Evolutionary conservation across 208 protist genomes (phyloP), one percentile per base, ranked within the genome.

Genomic region (Wallacemonas collosoma): DNA sequence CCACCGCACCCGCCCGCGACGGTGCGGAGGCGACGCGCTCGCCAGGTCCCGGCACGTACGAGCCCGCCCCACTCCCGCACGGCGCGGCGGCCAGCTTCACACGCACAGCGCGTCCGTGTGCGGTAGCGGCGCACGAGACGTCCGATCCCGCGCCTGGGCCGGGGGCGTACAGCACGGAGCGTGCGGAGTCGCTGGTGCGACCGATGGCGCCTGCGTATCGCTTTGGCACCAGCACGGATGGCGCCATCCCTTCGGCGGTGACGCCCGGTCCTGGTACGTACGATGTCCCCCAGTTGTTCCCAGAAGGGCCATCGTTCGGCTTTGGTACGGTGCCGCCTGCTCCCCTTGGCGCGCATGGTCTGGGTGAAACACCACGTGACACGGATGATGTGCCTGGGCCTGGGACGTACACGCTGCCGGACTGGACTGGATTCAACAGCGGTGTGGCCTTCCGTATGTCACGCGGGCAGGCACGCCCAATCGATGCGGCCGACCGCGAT

Each of bases 221-320:
- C 39, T 90, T 90, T 77, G 79, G 82, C 43, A 87, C 68, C 7
- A 77, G 73, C 2, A 61, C 77, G 3, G 78, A 76, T 38, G 80
- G 76, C 73, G 26, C 40, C 36, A 36, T 11, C 43, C 63, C 48
- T 39, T 61, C 36, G 2, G 54, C 5, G 14, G n/a, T 44, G 8
- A 62, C 56, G 56, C 56, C 56, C 43, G 56, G 77, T 1, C 77
- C 77, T 11, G 77, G 77, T 35, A 55, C 77, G 6, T 82, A 82
- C 54, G 72, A 77, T 45, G 39, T 72, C 8, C 40, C 64, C 40
- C 7, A 0, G n/a, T 4, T 45, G 11, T 44, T 65, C 36, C 60
- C 60, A 65, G 60, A 65, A 14, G 60, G 60, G 5, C 60, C 55
- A 38, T 56, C 54, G 7, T 60, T 35, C 53, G 51, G 66, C 40